phyloP scores from a whole-genome alignment of 495 filamentous ascomycete species.

The Daldinia grandis region DNA sequence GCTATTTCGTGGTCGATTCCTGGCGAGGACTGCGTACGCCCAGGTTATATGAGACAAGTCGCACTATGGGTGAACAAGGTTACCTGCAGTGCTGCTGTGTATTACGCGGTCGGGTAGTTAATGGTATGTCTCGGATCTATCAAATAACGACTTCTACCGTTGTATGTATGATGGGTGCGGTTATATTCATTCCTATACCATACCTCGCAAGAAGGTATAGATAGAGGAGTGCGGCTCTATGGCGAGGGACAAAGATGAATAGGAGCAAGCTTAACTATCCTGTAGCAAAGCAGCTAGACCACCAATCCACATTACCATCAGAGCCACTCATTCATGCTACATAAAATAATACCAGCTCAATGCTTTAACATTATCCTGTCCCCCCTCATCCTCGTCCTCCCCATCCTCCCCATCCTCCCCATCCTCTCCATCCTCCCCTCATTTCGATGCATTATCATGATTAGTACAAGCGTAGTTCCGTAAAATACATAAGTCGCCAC shows the following conservation, averaged over 20 bases:
- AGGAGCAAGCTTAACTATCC: neutral
- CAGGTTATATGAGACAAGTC: constrained; percentile 4
- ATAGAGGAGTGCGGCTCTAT: neutral
- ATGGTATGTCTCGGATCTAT: constrained; percentile 1
- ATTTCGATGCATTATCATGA: constrained; percentile 40
- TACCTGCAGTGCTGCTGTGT: constrained; percentile 6
- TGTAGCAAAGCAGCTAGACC: neutral
- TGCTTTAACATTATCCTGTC: constrained; percentile 19
- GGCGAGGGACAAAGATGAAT: neutral
- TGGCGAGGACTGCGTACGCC: neutral
- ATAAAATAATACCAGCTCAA: neutral
- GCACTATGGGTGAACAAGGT: constrained; percentile 12
- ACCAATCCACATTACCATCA: neutral
- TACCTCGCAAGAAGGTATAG: neutral
- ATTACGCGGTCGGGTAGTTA: constrained; percentile 6
- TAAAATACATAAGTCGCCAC: constrained; percentile 24
- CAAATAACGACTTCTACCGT: neutral
- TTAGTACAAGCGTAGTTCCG: constrained; percentile 30
- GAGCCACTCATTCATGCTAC: neutral
- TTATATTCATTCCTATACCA: neutral
- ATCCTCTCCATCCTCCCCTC: neutral
- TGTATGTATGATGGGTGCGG: neutral
- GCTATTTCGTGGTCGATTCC: neutral
- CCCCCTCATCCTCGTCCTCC: neutral
- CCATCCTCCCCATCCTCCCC: no score